These are phyloP conservation scores for Cystoisospora suis DNA, from an alignment of 169 alveolate genomes.

Conservation along the genomic window DNA sequence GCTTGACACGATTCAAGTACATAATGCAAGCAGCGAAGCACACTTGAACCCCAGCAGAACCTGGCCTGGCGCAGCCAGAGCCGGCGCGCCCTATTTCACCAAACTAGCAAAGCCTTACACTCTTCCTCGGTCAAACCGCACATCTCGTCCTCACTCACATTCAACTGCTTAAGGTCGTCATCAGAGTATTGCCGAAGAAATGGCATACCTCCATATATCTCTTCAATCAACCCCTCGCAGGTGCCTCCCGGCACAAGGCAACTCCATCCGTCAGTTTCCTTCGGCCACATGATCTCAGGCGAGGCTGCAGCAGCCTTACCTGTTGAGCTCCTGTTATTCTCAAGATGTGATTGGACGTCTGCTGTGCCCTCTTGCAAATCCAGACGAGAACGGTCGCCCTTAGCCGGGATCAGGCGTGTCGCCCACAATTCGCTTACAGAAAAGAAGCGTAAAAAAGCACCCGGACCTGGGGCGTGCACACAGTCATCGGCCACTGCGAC, in stretches of 20 bases:
- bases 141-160: constrained; percentile 8
- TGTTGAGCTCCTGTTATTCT: neutral
- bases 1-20: too few relatives aligned
- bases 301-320: neutral
- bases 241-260: constrained; percentile 19
- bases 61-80: too few relatives aligned
- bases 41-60: too few relatives aligned
- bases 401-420: constrained; percentile 2
- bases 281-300: neutral
- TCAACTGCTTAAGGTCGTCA: neutral
- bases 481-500: neutral
- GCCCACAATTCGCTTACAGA: constrained; percentile 30
- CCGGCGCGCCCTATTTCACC: constrained; percentile 18
- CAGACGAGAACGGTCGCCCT: neutral
- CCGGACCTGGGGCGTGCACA: neutral
- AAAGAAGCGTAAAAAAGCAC: neutral
- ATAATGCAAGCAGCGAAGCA: too few relatives aligned
- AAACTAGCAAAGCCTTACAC: neutral
- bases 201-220: constrained; percentile 11
- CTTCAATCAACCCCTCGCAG: neutral
- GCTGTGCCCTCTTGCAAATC: neutral
- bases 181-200: neutral
- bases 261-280: neutral
- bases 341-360: too few relatives aligned
- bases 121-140: constrained; percentile 20